Evolutionary conservation across 2,329 filamentous ascomycete species (phyloP).

Genomic region (Pseudogymnoascus sp.): DNA sequence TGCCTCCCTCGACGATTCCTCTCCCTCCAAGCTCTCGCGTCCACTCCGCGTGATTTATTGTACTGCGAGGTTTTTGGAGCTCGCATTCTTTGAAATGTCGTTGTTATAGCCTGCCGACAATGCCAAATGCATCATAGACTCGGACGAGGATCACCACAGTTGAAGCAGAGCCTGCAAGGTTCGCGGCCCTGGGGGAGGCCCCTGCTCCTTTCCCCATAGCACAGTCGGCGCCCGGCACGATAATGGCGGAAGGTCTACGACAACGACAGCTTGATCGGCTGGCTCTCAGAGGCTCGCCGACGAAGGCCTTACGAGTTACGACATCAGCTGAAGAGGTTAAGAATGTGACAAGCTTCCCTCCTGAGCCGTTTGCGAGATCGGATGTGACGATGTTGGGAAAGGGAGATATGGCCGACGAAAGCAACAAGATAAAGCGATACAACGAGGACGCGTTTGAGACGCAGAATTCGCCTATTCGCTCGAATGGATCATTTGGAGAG

Average conservation of each 20-base stretch:
- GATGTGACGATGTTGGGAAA: constrained; percentile 6
- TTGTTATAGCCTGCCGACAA: not conserved
- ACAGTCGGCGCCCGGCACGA: not conserved
- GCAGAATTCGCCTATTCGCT: constrained; percentile 14
- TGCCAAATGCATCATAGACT: constrained; percentile 4
- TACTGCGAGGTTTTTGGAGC: not conserved
- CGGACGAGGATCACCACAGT: constrained; percentile 6
- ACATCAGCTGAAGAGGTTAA: constrained; percentile 19
- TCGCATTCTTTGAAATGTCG: constrained; percentile 2
- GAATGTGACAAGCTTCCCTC: constrained; percentile 19
- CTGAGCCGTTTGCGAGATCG: constrained; percentile 18
- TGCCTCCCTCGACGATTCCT: constrained; percentile 2
- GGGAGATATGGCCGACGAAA: constrained; percentile 13
- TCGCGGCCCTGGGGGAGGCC: not conserved
- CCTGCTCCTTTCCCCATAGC: constrained; percentile 3
- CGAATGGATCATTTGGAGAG: constrained; percentile 31
- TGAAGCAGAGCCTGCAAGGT: not conserved
- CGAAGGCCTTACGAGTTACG: constrained; percentile 18
- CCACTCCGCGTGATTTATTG: not conserved
- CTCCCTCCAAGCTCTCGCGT: not conserved
- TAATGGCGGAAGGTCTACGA: constrained; percentile 21
- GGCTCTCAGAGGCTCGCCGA: constrained; percentile 24
- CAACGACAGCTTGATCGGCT: constrained; percentile 28
- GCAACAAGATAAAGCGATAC: constrained; percentile 16
- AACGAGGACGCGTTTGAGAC: constrained; percentile 23